phyloP scores from a whole-genome alignment of 345 rosid genomes.

The Viola odorata region DNA sequence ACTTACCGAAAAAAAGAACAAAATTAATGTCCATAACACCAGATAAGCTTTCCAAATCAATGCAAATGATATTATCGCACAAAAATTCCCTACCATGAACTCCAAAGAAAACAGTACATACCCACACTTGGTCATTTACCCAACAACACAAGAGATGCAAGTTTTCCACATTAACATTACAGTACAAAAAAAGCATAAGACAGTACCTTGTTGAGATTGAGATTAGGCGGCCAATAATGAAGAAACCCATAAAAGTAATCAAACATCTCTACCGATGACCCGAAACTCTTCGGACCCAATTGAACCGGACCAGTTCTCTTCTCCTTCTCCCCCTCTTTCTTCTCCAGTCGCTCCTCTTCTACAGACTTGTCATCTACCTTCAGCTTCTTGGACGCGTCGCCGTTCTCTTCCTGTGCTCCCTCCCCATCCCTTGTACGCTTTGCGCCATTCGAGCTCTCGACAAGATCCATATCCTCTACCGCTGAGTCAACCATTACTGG shows the following conservation, averaged over 20 bases:
- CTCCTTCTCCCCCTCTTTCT: conserved; percentile 23
- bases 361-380: conserved; percentile 29
- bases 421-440: conserved; percentile 14
- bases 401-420: conserved; percentile 11
- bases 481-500: conserved; percentile 4
- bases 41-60: too few species aligned
- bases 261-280: conserved; percentile 65
- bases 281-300: conserved; percentile 83
- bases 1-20: too few species aligned
- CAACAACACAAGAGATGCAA: background rate
- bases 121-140: too few species aligned
- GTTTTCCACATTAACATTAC: background rate
- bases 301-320: conserved; percentile 31
- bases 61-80: too few species aligned
- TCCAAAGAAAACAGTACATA: too few species aligned
- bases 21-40: too few species aligned
- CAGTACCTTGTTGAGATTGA: conserved; percentile 59
- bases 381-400: conserved; percentile 49
- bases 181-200: background rate
- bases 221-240: conserved; percentile 60
- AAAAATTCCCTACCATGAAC: too few species aligned
- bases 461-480: conserved; percentile 10
- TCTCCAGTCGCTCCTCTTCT: conserved; percentile 18
- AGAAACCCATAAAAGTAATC: conserved; percentile 60
- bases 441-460: background rate